phyloP scores from a whole-genome alignment of 345 rosid species.

The Citrus maxima region DNA sequence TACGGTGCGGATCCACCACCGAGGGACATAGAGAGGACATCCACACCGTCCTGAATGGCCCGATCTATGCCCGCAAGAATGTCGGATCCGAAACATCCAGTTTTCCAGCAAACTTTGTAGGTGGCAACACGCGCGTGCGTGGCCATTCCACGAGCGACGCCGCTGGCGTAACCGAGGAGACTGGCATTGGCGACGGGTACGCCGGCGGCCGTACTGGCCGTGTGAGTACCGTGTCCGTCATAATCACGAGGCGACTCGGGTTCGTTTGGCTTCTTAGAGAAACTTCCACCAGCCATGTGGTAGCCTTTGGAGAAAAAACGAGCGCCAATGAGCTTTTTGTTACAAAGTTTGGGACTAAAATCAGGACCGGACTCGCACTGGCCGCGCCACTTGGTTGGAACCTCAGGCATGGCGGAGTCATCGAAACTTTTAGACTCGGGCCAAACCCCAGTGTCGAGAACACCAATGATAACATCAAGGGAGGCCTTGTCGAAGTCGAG shows the following conservation, averaged over 20 bases:
- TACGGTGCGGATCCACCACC: slow-evolving; percentile 75
- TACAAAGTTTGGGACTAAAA: slow-evolving; percentile 59
- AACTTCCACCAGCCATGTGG: slow-evolving; percentile 57
- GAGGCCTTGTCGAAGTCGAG: slow-evolving; percentile 38
- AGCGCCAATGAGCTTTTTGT: slow-evolving; percentile 82
- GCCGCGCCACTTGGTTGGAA: slow-evolving; percentile 72
- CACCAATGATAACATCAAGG: slow-evolving; percentile 63
- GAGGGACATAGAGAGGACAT: slow-evolving; percentile 81
- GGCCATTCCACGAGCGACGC: slow-evolving; percentile 85
- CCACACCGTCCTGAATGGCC: slow-evolving; percentile 79
- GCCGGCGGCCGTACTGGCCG: slow-evolving; percentile 79
- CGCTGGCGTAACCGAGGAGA: slow-evolving; percentile 78
- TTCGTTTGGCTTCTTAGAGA: slow-evolving; percentile 35
- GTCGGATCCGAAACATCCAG: slow-evolving; percentile 75
- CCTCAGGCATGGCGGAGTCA: slow-evolving; percentile 61
- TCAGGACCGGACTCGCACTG: slow-evolving; percentile 69
- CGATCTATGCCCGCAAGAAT: slow-evolving; percentile 81
- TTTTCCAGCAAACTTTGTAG: slow-evolving; percentile 82
- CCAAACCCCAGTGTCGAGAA: slow-evolving; percentile 89
- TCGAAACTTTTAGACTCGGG: slow-evolving; percentile 72
- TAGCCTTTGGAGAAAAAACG: slow-evolving; percentile 71
- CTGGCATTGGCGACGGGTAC: slow-evolving; percentile 62
- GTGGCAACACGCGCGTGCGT: slow-evolving; percentile 62
- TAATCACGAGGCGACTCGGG: slow-evolving; percentile 67
- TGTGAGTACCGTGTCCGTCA: slow-evolving; percentile 92